phyloP scores from a whole-genome alignment of 169 alveolate species.

The Eimeria sp. region DNA sequence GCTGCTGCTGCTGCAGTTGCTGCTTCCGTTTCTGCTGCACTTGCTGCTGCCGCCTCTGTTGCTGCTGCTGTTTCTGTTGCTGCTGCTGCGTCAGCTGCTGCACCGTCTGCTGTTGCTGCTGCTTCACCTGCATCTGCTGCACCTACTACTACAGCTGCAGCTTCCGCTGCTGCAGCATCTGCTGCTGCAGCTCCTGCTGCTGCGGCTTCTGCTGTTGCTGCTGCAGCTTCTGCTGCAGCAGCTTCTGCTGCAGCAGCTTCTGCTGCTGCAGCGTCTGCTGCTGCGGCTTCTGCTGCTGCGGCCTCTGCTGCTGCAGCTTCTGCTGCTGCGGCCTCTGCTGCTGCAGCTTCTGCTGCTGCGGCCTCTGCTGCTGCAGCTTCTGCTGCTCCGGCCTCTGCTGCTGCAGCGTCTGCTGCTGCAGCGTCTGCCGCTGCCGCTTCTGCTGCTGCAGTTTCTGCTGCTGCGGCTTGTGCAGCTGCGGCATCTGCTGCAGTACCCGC shows the following conservation, averaged over 20 bases:
- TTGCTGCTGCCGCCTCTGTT: too few relatives aligned
- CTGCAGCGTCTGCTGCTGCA: not conserved
- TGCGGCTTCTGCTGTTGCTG: too few relatives aligned
- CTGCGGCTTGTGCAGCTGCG: not conserved
- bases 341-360: not conserved
- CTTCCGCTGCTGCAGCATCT: not conserved
- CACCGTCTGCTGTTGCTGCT: not conserved
- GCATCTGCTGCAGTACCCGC: not conserved
- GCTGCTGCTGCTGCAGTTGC: not conserved
- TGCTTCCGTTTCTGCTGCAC: too few relatives aligned
- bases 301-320: not conserved
- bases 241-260: too few relatives aligned
- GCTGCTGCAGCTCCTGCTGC: too few relatives aligned
- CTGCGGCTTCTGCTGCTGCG: not conserved
- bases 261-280: not conserved
- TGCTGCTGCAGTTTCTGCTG: not conserved
- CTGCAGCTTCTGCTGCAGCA: too few relatives aligned
- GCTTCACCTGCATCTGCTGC: not conserved
- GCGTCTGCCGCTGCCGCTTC: not conserved
- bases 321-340: not conserved
- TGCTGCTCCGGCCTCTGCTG: slow-evolving; percentile 10
- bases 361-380: not conserved
- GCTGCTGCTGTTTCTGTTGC: not conserved
- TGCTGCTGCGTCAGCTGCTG: not conserved
- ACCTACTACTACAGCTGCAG: not conserved